phyloP scores from a whole-genome alignment of 192 early-diverging fungal species.

The Cladochytrium replicatum region DNA sequence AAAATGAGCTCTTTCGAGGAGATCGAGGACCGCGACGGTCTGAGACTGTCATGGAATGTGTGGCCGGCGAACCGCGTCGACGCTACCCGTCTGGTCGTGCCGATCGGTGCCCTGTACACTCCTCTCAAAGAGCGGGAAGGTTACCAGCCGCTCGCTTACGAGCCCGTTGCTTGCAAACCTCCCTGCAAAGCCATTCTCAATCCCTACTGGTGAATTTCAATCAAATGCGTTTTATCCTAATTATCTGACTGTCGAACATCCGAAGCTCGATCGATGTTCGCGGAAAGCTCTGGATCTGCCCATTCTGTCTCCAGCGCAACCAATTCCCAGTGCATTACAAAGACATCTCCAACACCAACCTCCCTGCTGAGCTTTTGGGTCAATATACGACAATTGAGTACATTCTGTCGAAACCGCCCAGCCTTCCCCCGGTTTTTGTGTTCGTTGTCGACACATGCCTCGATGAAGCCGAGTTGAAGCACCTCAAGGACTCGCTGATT shows the following conservation, averaged over 20 bases:
- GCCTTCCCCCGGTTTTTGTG: constrained; percentile 85
- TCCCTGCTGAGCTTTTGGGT: constrained; percentile 85
- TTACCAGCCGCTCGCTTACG: constrained; percentile 79
- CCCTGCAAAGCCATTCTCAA: constrained; percentile 93
- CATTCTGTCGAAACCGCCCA: constrained; percentile 70
- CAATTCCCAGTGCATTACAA: constrained; percentile 95
- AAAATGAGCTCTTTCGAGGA: background rate
- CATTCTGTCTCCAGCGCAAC: constrained; percentile 96
- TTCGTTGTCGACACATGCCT: constrained; percentile 97
- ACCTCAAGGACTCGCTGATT: constrained; percentile 86
- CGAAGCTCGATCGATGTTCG: constrained; percentile 90
- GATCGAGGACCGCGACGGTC: constrained; percentile 92
- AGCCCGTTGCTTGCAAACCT: constrained; percentile 95
- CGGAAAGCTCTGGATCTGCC: constrained; percentile 94
- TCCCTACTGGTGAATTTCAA: constrained; percentile 76
- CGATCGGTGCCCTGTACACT: constrained; percentile 87
- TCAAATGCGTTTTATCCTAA: too few species aligned
- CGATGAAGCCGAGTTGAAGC: constrained; percentile 90
- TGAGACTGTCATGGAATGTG: constrained; percentile 96
- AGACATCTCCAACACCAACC: constrained; percentile 83
- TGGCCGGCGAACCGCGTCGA: constrained; percentile 89
- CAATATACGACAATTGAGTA: constrained; percentile 97
- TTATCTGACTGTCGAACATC: background rate
- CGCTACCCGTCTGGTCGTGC: constrained; percentile 90
- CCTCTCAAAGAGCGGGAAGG: constrained; percentile 87